Evolutionary conservation across 495 filamentous ascomycete genomes (phyloP).

Genomic region (Talaromyces wortmannii): DNA sequence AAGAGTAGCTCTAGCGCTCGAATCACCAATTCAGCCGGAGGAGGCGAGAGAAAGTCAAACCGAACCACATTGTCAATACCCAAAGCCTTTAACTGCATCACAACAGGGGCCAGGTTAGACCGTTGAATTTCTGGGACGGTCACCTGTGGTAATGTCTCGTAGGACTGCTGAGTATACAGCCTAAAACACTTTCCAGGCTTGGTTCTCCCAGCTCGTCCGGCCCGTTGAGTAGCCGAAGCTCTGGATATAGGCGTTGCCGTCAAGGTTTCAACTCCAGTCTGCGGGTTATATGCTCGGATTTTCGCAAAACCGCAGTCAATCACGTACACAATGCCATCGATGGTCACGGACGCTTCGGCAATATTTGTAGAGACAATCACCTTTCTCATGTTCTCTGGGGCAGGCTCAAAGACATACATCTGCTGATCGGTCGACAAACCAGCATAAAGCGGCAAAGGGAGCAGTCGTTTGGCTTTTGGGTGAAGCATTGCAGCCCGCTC

Average conservation of each 20-base stretch:
- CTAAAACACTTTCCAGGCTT: conserved; percentile 93
- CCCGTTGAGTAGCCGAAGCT: conserved; percentile 86
- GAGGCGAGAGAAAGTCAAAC: conserved; percentile 84
- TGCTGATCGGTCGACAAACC: conserved; percentile 86
- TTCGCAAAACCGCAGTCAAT: conserved; percentile 93
- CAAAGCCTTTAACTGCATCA: conserved; percentile 91
- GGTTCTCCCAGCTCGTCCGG: conserved; percentile 86
- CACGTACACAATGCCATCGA: conserved; percentile 89
- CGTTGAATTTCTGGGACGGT: conserved; percentile 90
- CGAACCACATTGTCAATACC: conserved; percentile 93
- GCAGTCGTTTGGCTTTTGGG: conserved; percentile 58
- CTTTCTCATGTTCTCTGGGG: conserved; percentile 80
- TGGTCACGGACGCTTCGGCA: conserved; percentile 91
- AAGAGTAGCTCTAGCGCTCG: conserved; percentile 86
- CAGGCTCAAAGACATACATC: conserved; percentile 83
- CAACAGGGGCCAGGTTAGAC: conserved; percentile 81
- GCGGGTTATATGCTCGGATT: conserved; percentile 79
- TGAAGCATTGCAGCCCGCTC: conserved; percentile 74
- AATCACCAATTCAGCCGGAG: conserved; percentile 80
- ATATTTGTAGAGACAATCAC: conserved; percentile 96
- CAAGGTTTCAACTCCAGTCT: conserved; percentile 82
- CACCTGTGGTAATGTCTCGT: conserved; percentile 60
- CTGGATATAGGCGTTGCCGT: conserved; percentile 86
- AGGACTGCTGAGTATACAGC: conserved; percentile 78
- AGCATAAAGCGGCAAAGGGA: conserved; percentile 81